Conservation (phyloP, 257 asterid species). For the Capsicum baccatum region DNA sequence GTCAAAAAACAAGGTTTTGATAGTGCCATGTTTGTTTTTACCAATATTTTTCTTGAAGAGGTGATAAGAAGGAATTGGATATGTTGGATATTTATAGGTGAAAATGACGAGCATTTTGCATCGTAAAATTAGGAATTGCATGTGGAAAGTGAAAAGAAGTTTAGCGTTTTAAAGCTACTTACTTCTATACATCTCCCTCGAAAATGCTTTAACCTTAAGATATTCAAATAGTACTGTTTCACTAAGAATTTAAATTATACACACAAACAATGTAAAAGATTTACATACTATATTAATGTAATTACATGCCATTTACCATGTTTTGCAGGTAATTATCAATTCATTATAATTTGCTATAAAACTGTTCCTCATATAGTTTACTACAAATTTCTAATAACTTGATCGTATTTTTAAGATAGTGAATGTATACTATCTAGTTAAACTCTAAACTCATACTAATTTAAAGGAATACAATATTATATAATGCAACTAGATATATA, state of each 20-base stretch:
- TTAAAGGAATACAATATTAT: background rate
- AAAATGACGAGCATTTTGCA: background rate
- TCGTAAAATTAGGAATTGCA: slow-evolving; percentile 18
- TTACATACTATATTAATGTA: background rate
- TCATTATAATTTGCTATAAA: background rate
- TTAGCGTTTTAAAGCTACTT: background rate
- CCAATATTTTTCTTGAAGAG: background rate
- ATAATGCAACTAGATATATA: background rate
- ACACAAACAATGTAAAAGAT: background rate
- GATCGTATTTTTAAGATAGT: background rate
- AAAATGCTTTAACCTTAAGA: background rate
- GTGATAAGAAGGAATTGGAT: background rate
- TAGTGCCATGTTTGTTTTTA: slow-evolving; percentile 27
- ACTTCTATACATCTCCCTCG: background rate
- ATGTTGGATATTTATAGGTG: background rate
- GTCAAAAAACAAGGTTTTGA: background rate
- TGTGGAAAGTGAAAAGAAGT: background rate
- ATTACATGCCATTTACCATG: background rate
- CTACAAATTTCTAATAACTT: background rate
- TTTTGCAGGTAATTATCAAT: background rate
- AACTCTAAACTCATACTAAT: background rate
- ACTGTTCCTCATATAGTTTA: background rate
- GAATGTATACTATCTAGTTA: background rate
- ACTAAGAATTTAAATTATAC: background rate
- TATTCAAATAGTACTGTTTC: background rate